Base-by-base conservation (phyloP, 106 monocot genomes). In the Narthecium ossifragum region DNA sequence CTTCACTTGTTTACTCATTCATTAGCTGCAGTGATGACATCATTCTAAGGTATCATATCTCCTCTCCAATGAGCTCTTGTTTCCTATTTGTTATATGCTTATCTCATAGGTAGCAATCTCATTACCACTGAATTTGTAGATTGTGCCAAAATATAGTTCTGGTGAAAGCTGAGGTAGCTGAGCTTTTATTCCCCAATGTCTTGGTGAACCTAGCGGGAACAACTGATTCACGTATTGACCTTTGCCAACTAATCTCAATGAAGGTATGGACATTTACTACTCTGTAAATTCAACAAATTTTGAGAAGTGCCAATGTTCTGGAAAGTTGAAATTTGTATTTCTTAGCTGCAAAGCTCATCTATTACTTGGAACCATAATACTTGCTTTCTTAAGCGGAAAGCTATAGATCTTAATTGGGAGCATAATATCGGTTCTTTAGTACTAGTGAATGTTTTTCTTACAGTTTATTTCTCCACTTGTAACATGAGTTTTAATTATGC, bases 141-240 rank as follows among this genome's bases (percentile, higher is more conserved):
- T 78, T 96, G 37, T 90, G 94, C 70, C 72, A 81, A 56, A 84
- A 78, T 61, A 73, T 96, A 26, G 83, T 83, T 38, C 49, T 75
- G 31, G 57, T 86, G 62, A 83, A 86, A 67, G 83, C 69, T 61
- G 90, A 90, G 65, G 38, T 76, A 46, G 90, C 94, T 25, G 90
- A 90, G 61, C 79, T 86, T 69, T 63, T 96, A 51, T 74, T 96
- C 78, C 68, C 80, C 62, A 72, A 64, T 71, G 82, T 80, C 0
- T 53, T 96, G 54, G 64, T 90, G 55, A 80, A 83, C 51, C 46
- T 96, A 27, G 78, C 86, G 41, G 55, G 51, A 26, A 84, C 43
- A 46, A 55, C 38, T 32, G 71, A 91, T 45, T 57, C 58, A 10
- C 60, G 52, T 49, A 10, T 46, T 58, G 54, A 57, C 55, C 58